Evolutionary conservation across 2,329 filamentous ascomycete genomes (phyloP), one percentile per base, ranked within the genome.

Genomic region (Microcera coccophila): DNA sequence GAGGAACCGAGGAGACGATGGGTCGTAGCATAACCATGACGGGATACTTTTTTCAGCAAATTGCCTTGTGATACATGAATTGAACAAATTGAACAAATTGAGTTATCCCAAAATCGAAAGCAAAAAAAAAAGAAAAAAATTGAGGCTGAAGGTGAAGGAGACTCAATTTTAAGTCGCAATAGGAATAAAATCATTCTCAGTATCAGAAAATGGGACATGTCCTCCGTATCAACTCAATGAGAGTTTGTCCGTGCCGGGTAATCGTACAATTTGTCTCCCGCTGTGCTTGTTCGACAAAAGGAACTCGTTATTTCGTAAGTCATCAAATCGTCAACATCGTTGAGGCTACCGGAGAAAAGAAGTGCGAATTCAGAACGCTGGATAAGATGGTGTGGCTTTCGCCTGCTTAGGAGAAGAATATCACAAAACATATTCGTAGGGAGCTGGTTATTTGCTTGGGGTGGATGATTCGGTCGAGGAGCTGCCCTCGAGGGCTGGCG

Each of bases 271-370:
- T 47, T 48, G 42, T 42, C 32, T 50, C 45, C 48, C 44, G 46
- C 38, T 41, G 41, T 40, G 42, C 32, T 37, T 47, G 45, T 49
- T 44, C 24, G 44, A 50, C 39, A 50, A 47, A 49, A 37, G 41
- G 33, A 54, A 54, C 28, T 59, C 53, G 43, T 54, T 38, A 44
- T 38, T 28, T 59, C 57, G 42, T 58, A 47, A 59, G 38, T 52
- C 54, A 40, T 55, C 42, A 58, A 38, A 52, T 49, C 44, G 42
- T 45, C 42, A 43, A 45, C 39, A 22, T 37, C 21, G 41, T 24
- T 35, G 22, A 38, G 31, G 31, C 8, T 8, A 34, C n/a, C n/a
- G n/a, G n/a, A 34, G 10, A 34, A 17, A 34, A 14, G 31, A 16
- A 34, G 16, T 8, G 10, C 9, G 18, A 18, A 36, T 7, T 19